A percentile compares a stretch with the other conserved stretches of the same genome.
These are phyloP conservation scores for Omphalea diandra DNA, from an alignment of 441 rosid species.

Conservation along the genomic window DNA sequence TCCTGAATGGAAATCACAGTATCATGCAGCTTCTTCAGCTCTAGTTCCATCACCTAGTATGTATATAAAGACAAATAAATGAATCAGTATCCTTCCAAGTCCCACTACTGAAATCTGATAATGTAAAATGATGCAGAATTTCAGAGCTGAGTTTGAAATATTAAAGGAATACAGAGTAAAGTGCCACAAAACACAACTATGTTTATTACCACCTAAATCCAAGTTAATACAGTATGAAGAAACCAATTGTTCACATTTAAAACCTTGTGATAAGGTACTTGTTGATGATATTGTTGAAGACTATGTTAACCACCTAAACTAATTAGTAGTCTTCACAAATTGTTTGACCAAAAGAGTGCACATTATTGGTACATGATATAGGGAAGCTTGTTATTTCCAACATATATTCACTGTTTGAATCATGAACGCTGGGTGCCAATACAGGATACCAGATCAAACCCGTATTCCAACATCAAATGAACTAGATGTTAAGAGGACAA, in stretches of 20 bases:
- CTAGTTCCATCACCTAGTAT: slow-evolving; percentile 63
- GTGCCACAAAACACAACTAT: no score
- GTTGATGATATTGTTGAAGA: no score
- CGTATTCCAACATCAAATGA: not conserved
- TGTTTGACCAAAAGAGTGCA: not conserved
- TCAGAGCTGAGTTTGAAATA: not conserved
- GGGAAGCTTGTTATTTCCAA: not conserved
- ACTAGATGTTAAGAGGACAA: not conserved
- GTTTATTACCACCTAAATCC: not conserved
- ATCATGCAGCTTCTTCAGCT: slow-evolving; percentile 74
- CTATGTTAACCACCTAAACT: not conserved
- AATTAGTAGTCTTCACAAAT: not conserved
- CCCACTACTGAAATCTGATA: not conserved
- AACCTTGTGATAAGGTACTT: not conserved
- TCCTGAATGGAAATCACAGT: slow-evolving; percentile 59
- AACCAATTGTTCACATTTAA: not conserved
- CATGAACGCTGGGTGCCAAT: not conserved
- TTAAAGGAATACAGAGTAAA: not conserved
- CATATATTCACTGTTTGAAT: not conserved
- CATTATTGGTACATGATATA: not conserved
- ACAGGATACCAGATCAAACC: not conserved
- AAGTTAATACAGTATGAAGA: not conserved
- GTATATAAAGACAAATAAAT: not conserved
- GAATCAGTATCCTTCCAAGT: not conserved
- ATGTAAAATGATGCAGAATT: not conserved